Evolutionary conservation across 106 monocot species (phyloP), one percentile per base, ranked within the genome.

Genomic region (Phalaenopsis aphrodite): DNA sequence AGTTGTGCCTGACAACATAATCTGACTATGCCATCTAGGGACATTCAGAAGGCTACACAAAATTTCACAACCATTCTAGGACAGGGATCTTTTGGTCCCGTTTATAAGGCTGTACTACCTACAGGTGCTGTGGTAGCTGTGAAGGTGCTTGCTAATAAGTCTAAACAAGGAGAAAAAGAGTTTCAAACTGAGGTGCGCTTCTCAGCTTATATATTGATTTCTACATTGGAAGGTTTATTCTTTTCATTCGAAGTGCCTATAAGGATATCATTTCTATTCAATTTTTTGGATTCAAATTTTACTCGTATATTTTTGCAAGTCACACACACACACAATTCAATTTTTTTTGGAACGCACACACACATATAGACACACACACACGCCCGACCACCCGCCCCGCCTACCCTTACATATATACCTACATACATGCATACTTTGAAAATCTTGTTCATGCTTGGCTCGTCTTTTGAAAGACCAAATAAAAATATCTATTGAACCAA

Each of bases 21-120:
- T 74, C 19, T 43, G 39, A 6, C 17, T 36, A 45, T 74, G 42
- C 36, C 71, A 74, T 74, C 43, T 74, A 98, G 97, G 89, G 94
- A 98, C 65, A 91, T 98, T 78, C 89, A 98, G 83, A 92, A 90
- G 82, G 90, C 97, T 9, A 98, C 94, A 75, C 72, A 87, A 7
- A 92, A 94, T 86, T 98, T 94, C 79, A 92, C 97, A 55, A 94
- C 94, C 71, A 82, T 92, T 81, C 75, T 98, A 78, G 97, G 97
- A 2, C 84, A 98, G 80, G 97, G 97, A 72, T 90, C 97, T 67
- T 98, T 98, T 81, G 97, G 97, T 56, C 86, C 92, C 30, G 97
- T 98, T 56, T 98, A 94, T 78, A 94, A 94, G 86, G 97, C 97
- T 72, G 24, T 78, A 78, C 89, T 94, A 94, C 84, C 90, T 55